phyloP scores from a whole-genome alignment of 148 eudicot genomes.

The Polygonum maritimum region DNA sequence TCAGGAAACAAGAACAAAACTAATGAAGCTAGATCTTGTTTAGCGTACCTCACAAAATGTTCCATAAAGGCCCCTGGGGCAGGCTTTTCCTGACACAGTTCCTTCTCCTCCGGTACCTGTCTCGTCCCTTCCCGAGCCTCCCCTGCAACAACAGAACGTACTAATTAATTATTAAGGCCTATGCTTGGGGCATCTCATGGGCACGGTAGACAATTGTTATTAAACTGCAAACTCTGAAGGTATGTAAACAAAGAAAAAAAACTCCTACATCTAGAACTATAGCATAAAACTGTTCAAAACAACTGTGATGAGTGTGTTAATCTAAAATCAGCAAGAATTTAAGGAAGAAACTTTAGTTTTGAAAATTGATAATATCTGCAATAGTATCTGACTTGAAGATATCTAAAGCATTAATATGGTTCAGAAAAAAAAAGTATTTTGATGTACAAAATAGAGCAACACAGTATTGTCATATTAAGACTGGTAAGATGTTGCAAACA shows the following conservation, averaged over 20 bases:
- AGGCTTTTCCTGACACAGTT: conserved; percentile 72
- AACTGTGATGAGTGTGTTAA: not conserved
- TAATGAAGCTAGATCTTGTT: not conserved
- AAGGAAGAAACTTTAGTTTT: not conserved
- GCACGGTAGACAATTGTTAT: not conserved
- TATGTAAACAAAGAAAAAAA: not conserved
- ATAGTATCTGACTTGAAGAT: not conserved
- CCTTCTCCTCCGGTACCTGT: conserved; percentile 71
- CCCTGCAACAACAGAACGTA: conserved; percentile 35
- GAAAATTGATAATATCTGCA: not conserved
- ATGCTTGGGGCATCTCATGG: too few relatives aligned
- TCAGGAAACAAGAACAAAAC: not conserved
- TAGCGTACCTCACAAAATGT: conserved; percentile 65
- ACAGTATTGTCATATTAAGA: not conserved
- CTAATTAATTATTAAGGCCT: conserved; percentile 1
- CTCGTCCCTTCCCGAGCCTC: conserved; percentile 63
- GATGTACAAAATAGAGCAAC: not conserved
- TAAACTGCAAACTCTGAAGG: not conserved
- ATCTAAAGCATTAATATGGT: not conserved
- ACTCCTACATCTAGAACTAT: not conserved
- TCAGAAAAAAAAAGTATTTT: not conserved
- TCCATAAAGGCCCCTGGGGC: conserved; percentile 87
- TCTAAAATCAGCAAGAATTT: not conserved
- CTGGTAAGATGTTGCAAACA: not conserved
- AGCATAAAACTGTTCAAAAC: not conserved